Evolutionary conservation across 352 stramenopile species (phyloP).

Genomic region (Globisporangium mamillatum): DNA sequence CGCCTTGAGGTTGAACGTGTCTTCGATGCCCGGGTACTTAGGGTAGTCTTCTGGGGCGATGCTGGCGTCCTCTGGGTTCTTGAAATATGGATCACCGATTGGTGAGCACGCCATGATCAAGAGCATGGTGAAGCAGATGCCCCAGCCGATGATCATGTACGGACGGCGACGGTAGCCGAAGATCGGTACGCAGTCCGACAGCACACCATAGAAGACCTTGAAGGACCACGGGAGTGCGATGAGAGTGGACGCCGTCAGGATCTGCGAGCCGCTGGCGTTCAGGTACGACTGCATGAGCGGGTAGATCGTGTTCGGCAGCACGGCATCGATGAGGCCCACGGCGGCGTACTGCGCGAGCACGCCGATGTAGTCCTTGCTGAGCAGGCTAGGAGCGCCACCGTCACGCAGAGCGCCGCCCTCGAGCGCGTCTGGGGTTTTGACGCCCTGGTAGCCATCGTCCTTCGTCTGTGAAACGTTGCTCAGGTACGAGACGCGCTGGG

Average conservation of each 20-base stretch:
- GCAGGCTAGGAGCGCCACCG: background rate
- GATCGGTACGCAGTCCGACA: background rate
- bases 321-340: background rate
- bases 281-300: slow-evolving; percentile 1
- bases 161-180: background rate
- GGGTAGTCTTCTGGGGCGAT: background rate
- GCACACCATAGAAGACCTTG: background rate
- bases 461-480: background rate
- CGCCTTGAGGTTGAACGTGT: background rate
- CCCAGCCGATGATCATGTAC: background rate
- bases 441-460: background rate
- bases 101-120: background rate
- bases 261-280: background rate
- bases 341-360: background rate
- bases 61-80: background rate
- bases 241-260: background rate
- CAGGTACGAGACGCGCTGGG: background rate
- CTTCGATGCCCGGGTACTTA: background rate
- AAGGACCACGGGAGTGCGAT: background rate
- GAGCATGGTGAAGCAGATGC: background rate
- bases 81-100: background rate
- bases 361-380: background rate
- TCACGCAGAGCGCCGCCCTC: background rate
- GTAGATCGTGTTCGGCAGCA: background rate
- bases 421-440: background rate